phyloP scores from a whole-genome alignment of 441 rosid genomes.

The Populus hybrid region DNA sequence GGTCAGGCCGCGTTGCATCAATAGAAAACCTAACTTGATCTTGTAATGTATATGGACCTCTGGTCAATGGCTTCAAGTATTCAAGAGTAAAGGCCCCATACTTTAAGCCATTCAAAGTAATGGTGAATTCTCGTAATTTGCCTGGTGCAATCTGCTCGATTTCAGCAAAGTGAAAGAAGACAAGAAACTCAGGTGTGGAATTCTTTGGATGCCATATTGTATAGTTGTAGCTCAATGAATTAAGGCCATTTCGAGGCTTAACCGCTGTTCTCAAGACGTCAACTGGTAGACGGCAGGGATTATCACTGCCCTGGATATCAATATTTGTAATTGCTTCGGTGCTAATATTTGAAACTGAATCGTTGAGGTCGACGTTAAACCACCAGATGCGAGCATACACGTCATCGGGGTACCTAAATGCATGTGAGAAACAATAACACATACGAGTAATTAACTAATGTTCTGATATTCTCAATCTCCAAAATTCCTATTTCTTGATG shows the following conservation, averaged over 20 bases:
- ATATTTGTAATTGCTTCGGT: neutral
- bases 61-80: conserved; percentile 10
- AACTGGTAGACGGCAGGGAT: neutral
- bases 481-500: too few relatives aligned
- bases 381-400: neutral
- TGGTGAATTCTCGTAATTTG: conserved; percentile 2
- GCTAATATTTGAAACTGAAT: neutral
- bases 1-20: conserved; percentile 8
- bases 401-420: neutral
- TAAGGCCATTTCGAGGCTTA: neutral
- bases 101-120: neutral
- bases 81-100: conserved; percentile 1
- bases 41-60: neutral
- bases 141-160: neutral
- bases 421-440: neutral
- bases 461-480: too few relatives aligned
- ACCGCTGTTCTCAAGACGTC: conserved; percentile 6
- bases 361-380: rapidly evolving
- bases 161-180: conserved; percentile 26
- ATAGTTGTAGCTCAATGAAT: neutral
- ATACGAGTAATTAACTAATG: too few relatives aligned
- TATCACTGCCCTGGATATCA: neutral
- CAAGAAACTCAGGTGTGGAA: neutral
- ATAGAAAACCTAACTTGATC: neutral
- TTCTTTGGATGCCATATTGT: rapidly evolving